These are phyloP conservation scores for Trametes cinnabarina DNA, from an alignment of 768 basidiomycete species.

Conservation along the genomic window DNA sequence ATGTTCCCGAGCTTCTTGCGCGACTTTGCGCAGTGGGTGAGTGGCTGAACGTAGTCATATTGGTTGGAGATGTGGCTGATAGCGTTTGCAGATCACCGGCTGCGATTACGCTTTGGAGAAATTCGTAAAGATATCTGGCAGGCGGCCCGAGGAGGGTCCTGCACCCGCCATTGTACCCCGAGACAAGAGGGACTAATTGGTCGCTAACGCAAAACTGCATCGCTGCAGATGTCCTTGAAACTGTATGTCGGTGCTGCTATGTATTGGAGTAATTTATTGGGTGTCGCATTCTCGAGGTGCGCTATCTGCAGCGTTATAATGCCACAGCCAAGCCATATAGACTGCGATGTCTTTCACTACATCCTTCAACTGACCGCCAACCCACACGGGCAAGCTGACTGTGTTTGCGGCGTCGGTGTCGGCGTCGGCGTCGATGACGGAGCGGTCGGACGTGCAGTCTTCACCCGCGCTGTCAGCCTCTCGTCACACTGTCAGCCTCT, in stretches of 20 bases:
- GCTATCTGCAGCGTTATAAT: background rate
- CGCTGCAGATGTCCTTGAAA: no score
- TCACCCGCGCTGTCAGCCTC: background rate
- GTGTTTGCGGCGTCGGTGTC: no score
- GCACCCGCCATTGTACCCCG: constrained; percentile 9
- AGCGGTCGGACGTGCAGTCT: background rate
- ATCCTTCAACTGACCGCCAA: no score
- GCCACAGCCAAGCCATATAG: no score
- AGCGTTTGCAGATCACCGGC: constrained; percentile 47
- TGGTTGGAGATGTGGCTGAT: constrained; percentile 14
- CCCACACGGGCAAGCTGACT: no score
- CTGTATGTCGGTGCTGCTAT: background rate
- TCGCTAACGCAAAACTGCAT: background rate
- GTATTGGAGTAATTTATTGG: constrained; percentile 12
- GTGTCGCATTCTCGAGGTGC: background rate
- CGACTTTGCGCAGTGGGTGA: constrained; percentile 77
- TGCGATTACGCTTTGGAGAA: constrained; percentile 72
- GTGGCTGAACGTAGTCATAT: constrained; percentile 1
- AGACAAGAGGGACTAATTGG: constrained; percentile 12
- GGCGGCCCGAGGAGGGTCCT: constrained; percentile 55
- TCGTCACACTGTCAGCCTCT: constrained; percentile 8
- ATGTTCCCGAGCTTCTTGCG: constrained; percentile 69
- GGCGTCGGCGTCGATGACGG: no score
- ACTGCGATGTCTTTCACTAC: no score
- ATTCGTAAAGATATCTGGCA: constrained; percentile 64